phyloP scores from a whole-genome alignment of 2,329 filamentous ascomycete species.

The Ascochyta clinopodiicola region DNA sequence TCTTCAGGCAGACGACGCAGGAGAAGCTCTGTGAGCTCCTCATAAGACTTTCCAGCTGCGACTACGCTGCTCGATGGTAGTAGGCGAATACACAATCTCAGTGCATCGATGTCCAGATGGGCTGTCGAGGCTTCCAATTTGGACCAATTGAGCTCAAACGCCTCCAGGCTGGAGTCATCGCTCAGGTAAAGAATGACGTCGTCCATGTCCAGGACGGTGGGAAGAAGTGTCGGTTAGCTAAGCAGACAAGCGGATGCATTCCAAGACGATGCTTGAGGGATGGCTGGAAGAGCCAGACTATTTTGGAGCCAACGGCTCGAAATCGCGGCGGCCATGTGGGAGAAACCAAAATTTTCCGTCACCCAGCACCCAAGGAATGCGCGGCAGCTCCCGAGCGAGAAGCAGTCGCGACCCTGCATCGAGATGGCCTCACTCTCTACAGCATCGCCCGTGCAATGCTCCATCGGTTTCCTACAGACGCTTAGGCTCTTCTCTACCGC shows the following conservation, averaged over 20 bases:
- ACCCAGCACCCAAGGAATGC: constrained; percentile 27
- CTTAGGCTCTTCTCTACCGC: constrained; percentile 2
- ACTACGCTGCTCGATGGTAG: constrained; percentile 1
- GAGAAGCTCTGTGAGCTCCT: constrained; percentile 24
- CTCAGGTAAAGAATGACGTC: constrained; percentile 33
- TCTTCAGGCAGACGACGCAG: constrained; percentile 26
- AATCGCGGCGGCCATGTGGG: constrained; percentile 4
- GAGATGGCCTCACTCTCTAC: constrained; percentile 2
- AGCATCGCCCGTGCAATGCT: neutral
- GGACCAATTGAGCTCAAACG: constrained; percentile 32
- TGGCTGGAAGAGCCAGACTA: constrained; percentile 9
- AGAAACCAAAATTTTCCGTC: constrained; percentile 11
- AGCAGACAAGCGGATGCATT: constrained; percentile 10
- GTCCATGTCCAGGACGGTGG: constrained; percentile 16
- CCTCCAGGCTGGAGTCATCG: constrained; percentile 24
- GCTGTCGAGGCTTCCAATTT: constrained; percentile 22
- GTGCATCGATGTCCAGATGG: constrained; percentile 27
- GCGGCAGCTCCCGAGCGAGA: constrained; percentile 9
- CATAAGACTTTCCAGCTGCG: constrained; percentile 1
- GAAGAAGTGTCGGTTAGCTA: neutral
- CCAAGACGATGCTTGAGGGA: constrained; percentile 7
- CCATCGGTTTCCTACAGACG: neutral
- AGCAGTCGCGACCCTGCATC: constrained; percentile 7
- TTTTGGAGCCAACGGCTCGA: constrained; percentile 7
- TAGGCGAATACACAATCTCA: constrained; percentile 1